These are phyloP conservation scores for Strobilomyces confusus DNA, from an alignment of 768 basidiomycete genomes.

Conservation along the genomic window DNA sequence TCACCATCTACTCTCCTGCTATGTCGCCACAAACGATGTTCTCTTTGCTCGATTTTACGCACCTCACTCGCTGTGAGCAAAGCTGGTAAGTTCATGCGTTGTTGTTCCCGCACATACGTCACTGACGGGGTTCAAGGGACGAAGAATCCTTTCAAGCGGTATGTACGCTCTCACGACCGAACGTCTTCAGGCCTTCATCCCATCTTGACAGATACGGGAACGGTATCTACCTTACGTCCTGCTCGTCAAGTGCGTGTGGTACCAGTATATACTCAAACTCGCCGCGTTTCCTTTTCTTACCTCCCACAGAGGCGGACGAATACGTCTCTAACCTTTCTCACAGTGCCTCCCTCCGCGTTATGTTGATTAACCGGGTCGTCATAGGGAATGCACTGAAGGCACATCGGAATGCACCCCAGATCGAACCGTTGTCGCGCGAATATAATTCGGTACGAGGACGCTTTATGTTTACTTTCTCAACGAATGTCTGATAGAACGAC, in stretches of 20 bases:
- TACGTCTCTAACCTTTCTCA: constrained; percentile 14
- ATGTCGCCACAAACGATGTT: constrained; percentile 7
- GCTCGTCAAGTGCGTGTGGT: constrained; percentile 12
- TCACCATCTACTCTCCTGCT: constrained; percentile 8
- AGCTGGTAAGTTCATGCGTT: constrained; percentile 1
- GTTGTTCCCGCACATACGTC: background rate
- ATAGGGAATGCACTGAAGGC: constrained; percentile 10
- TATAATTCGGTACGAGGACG: constrained; percentile 7
- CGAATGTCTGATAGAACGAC: background rate
- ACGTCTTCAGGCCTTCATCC: background rate
- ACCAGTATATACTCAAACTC: background rate
- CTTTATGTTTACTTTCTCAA: no score
- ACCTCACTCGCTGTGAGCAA: constrained; percentile 13
- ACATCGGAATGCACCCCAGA: constrained; percentile 9
- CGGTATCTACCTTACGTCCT: constrained; percentile 12
- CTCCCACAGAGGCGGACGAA: constrained; percentile 10
- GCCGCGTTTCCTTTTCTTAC: constrained; percentile 1
- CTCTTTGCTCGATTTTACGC: constrained; percentile 12
- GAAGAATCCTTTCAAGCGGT: constrained; percentile 17
- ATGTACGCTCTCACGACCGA: background rate
- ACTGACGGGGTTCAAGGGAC: constrained; percentile 7
- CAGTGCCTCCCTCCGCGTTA: constrained; percentile 8
- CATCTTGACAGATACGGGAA: constrained; percentile 7
- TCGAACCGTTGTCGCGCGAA: constrained; percentile 1
- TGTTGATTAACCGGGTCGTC: constrained; percentile 10